Percentiles rank a stretch among this genome's conserved stretches.
Conservation (phyloP, 768 basidiomycete species). For the Hortiboletus campestris region DNA sequence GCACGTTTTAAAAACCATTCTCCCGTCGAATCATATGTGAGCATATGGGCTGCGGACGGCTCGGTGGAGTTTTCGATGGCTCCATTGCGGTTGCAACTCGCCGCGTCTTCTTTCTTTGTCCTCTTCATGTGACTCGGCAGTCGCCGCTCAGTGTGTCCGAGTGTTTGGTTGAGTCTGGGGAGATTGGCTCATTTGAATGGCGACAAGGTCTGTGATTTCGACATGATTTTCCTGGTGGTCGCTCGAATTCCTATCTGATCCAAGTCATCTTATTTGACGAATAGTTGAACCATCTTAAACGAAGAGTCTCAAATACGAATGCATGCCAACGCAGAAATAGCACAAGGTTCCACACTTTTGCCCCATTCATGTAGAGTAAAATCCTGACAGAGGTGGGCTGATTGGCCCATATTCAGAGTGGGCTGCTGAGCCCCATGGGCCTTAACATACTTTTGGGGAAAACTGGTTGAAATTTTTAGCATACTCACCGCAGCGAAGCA, state of each 20-base stretch:
- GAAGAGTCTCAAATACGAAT: not conserved
- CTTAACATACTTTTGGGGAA: not conserved
- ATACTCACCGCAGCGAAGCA: not conserved
- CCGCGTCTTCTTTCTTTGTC: constrained; percentile 11
- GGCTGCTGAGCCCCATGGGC: too few species aligned
- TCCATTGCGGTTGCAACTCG: not conserved
- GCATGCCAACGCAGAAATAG: not conserved
- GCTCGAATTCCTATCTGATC: not conserved
- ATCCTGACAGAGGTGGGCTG: too few species aligned
- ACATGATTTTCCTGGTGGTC: not conserved
- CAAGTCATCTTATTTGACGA: not conserved
- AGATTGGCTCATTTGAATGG: not conserved
- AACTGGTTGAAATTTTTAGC: not conserved
- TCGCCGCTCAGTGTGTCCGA: not conserved
- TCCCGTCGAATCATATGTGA: not conserved
- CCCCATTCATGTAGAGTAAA: too few species aligned
- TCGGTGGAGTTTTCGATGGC: constrained; percentile 2
- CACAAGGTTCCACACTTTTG: not conserved
- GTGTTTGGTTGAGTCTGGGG: not conserved
- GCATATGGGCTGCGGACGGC: not conserved
- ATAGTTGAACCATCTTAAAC: not conserved
- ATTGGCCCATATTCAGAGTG: too few species aligned
- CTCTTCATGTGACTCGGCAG: not conserved
- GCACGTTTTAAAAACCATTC: constrained; percentile 11
- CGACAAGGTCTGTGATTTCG: not conserved